Evolutionary conservation across 768 basidiomycete genomes (phyloP).

Genomic region (Mrakia frigida): DNA sequence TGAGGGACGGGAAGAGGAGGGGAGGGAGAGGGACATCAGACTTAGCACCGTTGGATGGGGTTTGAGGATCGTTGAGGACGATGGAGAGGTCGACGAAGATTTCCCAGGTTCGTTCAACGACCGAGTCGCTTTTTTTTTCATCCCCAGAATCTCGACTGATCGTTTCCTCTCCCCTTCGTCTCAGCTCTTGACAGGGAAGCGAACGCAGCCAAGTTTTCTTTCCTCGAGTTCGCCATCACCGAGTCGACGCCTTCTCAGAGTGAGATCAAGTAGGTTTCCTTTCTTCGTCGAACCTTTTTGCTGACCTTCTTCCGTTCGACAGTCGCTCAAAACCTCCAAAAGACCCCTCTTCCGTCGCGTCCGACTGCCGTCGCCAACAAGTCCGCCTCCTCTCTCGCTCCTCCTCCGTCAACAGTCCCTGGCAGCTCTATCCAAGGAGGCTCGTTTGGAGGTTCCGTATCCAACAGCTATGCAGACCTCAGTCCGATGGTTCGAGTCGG

Average conservation of each 20-base stretch:
- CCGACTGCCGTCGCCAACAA: conserved; percentile 1
- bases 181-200: conserved; percentile 83
- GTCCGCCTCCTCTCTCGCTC: neutral
- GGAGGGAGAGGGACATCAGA: conserved; percentile 55
- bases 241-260: conserved; percentile 59
- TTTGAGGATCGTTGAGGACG: conserved; percentile 86
- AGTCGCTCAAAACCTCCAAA: conserved; percentile 71
- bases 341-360: conserved; percentile 51
- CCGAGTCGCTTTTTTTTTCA: neutral
- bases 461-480: neutral
- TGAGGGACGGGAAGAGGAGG: conserved; percentile 53
- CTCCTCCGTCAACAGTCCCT: neutral
- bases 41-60: conserved; percentile 85
- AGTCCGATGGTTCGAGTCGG: conserved; percentile 16
- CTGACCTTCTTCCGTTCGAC: conserved; percentile 1
- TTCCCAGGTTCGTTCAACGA: conserved; percentile 70
- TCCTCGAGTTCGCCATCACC: conserved; percentile 78
- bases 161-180: neutral
- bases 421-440: neutral
- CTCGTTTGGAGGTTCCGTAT: conserved; percentile 1
- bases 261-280: conserved; percentile 5
- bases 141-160: neutral
- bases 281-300: neutral
- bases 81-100: conserved; percentile 98
- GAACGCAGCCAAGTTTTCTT: conserved; percentile 79